Evolutionary conservation across 352 stramenopile genomes (phyloP).

Genomic region (Globisporangium splendens): DNA sequence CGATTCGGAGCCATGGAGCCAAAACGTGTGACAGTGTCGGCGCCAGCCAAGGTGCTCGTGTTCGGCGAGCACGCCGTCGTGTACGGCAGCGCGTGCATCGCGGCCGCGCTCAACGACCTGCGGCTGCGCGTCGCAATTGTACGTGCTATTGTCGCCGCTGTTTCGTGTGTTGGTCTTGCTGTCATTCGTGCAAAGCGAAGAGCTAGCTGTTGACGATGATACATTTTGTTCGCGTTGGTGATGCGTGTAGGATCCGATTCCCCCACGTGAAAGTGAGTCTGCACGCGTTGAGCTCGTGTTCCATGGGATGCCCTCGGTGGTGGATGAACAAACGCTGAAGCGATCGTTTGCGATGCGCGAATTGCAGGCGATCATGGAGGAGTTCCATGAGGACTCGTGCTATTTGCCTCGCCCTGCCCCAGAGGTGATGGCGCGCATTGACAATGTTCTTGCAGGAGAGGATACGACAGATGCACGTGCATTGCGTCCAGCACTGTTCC

Average conservation of each 20-base stretch:
- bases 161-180: neutral
- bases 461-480: conserved; percentile 29
- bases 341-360: conserved; percentile 28
- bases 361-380: conserved; percentile 33
- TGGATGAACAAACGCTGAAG: conserved; percentile 25
- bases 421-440: conserved; percentile 43
- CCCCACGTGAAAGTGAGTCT: conserved; percentile 6
- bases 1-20: neutral
- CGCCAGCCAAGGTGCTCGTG: conserved; percentile 88
- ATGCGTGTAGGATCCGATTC: conserved; percentile 22
- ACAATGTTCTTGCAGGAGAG: conserved; percentile 41
- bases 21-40: conserved; percentile 46
- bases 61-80: conserved; percentile 90
- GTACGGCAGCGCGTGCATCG: conserved; percentile 82
- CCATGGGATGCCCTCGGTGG: conserved; percentile 40
- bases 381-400: conserved; percentile 30
- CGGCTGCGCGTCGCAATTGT: conserved; percentile 79
- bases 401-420: conserved; percentile 48
- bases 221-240: neutral
- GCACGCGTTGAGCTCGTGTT: conserved; percentile 45
- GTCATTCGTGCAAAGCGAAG: neutral
- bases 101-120: conserved; percentile 77
- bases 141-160: conserved; percentile 12
- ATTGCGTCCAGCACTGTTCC: conserved; percentile 51
- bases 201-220: neutral